These are phyloP conservation scores for Cyanodermella asteris DNA, from an alignment of 2,329 filamentous ascomycete species.

Conservation along the genomic window DNA sequence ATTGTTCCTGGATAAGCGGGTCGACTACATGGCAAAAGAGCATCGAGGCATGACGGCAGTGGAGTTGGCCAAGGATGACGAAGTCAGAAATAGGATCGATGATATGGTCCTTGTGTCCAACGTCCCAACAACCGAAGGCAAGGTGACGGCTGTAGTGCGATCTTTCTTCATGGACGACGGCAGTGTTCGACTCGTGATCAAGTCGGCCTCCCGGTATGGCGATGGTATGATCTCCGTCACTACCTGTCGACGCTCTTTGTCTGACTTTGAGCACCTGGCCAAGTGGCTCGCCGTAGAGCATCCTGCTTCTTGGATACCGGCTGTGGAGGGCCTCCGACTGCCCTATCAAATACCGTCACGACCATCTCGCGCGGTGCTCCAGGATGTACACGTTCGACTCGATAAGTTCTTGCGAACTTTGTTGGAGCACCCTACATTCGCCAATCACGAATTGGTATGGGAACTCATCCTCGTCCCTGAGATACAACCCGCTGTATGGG, in stretches of 20 bases:
- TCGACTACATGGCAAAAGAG: constrained; percentile 69
- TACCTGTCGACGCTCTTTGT: constrained; percentile 68
- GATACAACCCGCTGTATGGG: constrained; percentile 73
- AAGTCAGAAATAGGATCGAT: constrained; percentile 88
- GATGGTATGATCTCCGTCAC: constrained; percentile 78
- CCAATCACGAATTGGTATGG: constrained; percentile 94
- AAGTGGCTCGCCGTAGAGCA: constrained; percentile 71
- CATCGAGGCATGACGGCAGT: constrained; percentile 77
- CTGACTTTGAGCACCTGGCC: constrained; percentile 79
- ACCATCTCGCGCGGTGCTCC: constrained; percentile 66
- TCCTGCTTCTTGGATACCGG: constrained; percentile 84
- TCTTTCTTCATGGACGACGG: constrained; percentile 96
- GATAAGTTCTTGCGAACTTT: constrained; percentile 78
- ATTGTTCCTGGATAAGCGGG: constrained; percentile 67
- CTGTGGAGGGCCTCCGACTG: constrained; percentile 52
- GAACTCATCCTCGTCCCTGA: constrained; percentile 97
- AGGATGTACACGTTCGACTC: constrained; percentile 67
- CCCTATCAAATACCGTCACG: constrained; percentile 87
- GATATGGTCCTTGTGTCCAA: constrained; percentile 71
- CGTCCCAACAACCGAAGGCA: constrained; percentile 46
- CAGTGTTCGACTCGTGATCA: constrained; percentile 76
- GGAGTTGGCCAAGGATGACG: constrained; percentile 92
- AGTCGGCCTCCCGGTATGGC: constrained; percentile 71
- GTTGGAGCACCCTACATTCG: constrained; percentile 73
- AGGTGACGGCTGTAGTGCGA: constrained; percentile 79